Base-by-base conservation (phyloP, 2,329 filamentous ascomycete genomes). In the Balansia obtecta region DNA sequence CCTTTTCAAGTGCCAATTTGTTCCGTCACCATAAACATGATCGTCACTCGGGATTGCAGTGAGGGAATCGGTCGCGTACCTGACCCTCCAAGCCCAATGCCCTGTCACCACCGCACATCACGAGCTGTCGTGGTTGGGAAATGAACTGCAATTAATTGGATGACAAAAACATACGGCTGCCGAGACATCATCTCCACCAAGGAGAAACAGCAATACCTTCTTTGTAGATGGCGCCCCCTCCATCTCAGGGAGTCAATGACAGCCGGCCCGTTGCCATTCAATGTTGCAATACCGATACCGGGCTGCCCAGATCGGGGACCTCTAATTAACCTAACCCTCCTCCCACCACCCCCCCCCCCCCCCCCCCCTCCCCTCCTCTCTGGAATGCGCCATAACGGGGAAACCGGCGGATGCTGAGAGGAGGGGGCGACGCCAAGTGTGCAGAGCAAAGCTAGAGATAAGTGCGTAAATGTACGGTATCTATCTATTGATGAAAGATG, bases 91-190 rank as follows among this genome's bases (percentile, higher is more conserved):
- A 27, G 27, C 1, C 27, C 20, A 22, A 22, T 2, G 20, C 20
- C 20, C 20, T 22, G 2, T 22, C 33, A 11, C 13, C 9, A 34
- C 5, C 5, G 13, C 9, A 13, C 30, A 10, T 46, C 44, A 20
- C 22, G 8, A 7, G 12, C 44, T 37, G 18, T 34, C n/a, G 34
- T n/a, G 6, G 15, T 12, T 15, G 9, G 16, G 9, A 46, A 30
- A 20, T 13, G 4, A 49, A 43, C 47, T 49, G 47, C 47, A 39
- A 20, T 43, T 44, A 49, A 42, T 39, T 30, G 47, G n/a, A n/a
- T 39, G 34, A 4, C 20, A 49, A 20, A 38, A 22, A 43, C 8
- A n/a, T 44, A 33, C 13, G 37, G 32, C 39, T 20, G 47, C 16
- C 38, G 43, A 39, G 27, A 27, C 39, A 49, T 44, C 5, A 40